A percentile compares a stretch with the other conserved stretches of the same genome.
These are phyloP conservation scores for Spergularia bocconei DNA, from an alignment of 148 eudicot genomes.

Conservation along the genomic window DNA sequence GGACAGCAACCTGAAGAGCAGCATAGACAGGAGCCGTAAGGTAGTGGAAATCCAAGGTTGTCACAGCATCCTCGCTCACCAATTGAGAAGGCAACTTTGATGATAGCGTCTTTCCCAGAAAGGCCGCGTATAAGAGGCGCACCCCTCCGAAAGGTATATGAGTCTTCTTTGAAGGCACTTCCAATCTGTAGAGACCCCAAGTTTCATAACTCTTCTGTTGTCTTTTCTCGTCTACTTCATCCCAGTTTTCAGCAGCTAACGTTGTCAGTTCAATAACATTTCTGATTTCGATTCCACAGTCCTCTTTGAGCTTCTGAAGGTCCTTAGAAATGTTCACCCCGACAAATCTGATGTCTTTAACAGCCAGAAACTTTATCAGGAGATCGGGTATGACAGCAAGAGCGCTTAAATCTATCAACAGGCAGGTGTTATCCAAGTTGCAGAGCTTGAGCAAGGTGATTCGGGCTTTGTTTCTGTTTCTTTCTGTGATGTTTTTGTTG, in stretches of 20 bases:
- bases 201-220: neutral
- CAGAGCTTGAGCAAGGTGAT: neutral
- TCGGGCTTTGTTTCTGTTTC: neutral
- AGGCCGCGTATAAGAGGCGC: neutral
- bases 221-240: slow-evolving; percentile 4
- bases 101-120: neutral
- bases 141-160: neutral
- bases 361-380: no score
- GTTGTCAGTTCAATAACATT: neutral
- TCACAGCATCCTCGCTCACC: neutral
- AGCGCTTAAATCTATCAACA: no score
- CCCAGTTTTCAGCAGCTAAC: slow-evolving; percentile 3
- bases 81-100: neutral
- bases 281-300: neutral
- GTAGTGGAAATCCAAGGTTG: neutral
- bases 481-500: neutral
- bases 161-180: neutral
- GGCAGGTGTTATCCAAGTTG: neutral
- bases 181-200: neutral
- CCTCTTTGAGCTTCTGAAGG: neutral
- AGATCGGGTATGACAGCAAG: no score
- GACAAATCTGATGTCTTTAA: no score
- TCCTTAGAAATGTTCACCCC: neutral
- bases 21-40: neutral
- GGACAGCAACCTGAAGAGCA: neutral